Base-by-base conservation (phyloP, 1,139 yeast genomes). In the Spencermartinsiella ligniputridi region DNA sequence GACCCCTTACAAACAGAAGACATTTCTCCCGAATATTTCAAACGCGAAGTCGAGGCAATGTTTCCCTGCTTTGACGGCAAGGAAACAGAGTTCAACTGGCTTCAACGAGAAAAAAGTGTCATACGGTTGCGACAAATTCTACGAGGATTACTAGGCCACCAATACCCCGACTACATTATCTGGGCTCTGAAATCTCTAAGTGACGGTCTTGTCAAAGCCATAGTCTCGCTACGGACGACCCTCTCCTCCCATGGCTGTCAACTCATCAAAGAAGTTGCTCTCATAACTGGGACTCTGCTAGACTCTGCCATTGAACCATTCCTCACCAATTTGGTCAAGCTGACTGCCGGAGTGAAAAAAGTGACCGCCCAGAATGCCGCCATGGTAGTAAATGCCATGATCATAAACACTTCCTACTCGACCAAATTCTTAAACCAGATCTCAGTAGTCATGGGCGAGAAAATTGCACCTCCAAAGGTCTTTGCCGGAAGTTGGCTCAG, bases 21-120 rank as follows among this genome's bases (percentile, higher is more conserved):
- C 36, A 58, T 62, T 0, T 34, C 53, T 6, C 60, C 70, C 1
- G 66, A 64, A 2, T 67, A 64, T 3, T 52, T 78, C 15, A 51
- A 57, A 13, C 59, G 60, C 18, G 69, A 70, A 30, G 51, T 76
- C 18, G 73, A 69, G 24, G 53, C 57, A 3, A 54, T 76, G 56
- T 42, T 63, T 12, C 49, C 65, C 0, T 63, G 63, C 13, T 87
- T 92, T 57, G 75, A 73, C n/a, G 83, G 81, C 1, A 88, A 83
- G 56, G 98, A 94, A 63, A 83, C 95, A 0, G 98, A 94, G 59
- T 74, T 74, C 49, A 92, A 92, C 59, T 92, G 99, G 99, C 67
- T 72, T 20, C 56, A 61, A 1, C 73, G 99, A 57, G 97, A 90
- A 55, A 74, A 74, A 46, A 69, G 69, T 45, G 74, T 89, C 2